Evolutionary conservation across 805 yeast species (phyloP).

Genomic region (Schwanniomyces vanrijiae): DNA sequence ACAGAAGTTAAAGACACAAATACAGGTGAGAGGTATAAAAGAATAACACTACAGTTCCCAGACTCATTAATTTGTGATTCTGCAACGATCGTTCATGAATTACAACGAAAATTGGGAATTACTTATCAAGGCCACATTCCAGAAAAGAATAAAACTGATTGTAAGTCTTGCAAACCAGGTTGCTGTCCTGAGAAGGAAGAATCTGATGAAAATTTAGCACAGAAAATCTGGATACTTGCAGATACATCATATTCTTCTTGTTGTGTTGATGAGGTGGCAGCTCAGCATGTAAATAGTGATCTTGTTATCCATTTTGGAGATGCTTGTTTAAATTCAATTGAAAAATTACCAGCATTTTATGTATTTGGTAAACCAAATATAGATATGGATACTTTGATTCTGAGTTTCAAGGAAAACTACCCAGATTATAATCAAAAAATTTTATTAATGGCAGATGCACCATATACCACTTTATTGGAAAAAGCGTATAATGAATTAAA

Average conservation of each 20-base stretch:
- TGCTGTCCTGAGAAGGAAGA: conserved; percentile 1
- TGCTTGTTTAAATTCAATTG: conserved; percentile 83
- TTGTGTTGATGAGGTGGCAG: conserved; percentile 96
- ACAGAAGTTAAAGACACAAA: conserved; percentile 24
- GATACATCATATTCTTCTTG: conserved; percentile 96
- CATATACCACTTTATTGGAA: conserved; percentile 50
- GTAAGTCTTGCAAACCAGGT: neutral
- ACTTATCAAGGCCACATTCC: conserved; percentile 1
- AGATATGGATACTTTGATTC: conserved; percentile 39
- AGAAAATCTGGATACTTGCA: conserved; percentile 72
- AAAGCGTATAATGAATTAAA: conserved; percentile 35
- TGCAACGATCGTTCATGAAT: conserved; percentile 58
- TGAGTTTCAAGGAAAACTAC: conserved; percentile 43
- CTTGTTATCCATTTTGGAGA: conserved; percentile 91
- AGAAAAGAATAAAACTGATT: conserved; percentile 1
- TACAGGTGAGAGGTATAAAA: conserved; percentile 30
- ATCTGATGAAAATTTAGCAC: neutral
- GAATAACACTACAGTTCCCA: conserved; percentile 87
- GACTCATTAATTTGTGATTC: conserved; percentile 79
- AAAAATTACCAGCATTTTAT: conserved; percentile 71
- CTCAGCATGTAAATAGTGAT: conserved; percentile 86
- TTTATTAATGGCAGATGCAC: conserved; percentile 73
- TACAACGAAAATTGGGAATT: conserved; percentile 41
- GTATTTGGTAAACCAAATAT: conserved; percentile 71
- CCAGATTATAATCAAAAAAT: conserved; percentile 41